A percentile compares a stretch with the other conserved stretches of the same genome.
Conservation (phyloP, 192 early-diverging fungal genomes). For the Jimgerdemannia flammicorona region DNA sequence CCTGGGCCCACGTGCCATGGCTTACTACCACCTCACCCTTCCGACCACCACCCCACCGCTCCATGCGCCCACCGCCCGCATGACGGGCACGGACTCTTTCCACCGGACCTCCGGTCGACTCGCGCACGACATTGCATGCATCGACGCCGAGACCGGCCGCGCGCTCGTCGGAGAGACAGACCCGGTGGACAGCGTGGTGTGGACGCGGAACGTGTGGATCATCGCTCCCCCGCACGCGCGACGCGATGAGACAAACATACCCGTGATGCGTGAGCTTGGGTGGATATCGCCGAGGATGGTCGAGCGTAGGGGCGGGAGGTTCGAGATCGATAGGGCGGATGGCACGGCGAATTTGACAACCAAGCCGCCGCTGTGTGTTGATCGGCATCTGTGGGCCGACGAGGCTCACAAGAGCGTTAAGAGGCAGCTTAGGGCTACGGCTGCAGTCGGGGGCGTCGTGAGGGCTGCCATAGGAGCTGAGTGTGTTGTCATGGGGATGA, state of each 20-base stretch:
- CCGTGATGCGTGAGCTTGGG: neutral
- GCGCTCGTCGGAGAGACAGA: neutral
- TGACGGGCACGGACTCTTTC: slow-evolving; percentile 4
- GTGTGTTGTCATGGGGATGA: neutral
- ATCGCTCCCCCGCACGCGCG: neutral
- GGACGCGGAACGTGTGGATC: neutral
- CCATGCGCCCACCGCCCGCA: neutral
- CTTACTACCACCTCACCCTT: slow-evolving; percentile 15
- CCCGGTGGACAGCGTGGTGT: neutral
- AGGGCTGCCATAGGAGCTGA: neutral
- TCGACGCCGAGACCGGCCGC: neutral
- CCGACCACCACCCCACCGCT: slow-evolving; percentile 2
- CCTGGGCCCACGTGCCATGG: neutral
- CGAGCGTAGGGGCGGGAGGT: neutral
- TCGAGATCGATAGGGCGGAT: neutral
- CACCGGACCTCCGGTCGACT: neutral
- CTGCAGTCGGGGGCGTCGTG: neutral
- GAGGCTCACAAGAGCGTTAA: neutral
- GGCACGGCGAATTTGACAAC: neutral
- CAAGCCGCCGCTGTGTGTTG: neutral
- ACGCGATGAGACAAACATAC: neutral
- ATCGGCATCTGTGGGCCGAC: neutral
- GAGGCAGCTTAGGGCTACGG: neutral
- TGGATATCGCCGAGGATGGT: neutral
- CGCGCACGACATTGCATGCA: neutral